Evolutionary conservation across 139 green algal species (phyloP).

Genomic region (Edaphochlamys debaryana): DNA sequence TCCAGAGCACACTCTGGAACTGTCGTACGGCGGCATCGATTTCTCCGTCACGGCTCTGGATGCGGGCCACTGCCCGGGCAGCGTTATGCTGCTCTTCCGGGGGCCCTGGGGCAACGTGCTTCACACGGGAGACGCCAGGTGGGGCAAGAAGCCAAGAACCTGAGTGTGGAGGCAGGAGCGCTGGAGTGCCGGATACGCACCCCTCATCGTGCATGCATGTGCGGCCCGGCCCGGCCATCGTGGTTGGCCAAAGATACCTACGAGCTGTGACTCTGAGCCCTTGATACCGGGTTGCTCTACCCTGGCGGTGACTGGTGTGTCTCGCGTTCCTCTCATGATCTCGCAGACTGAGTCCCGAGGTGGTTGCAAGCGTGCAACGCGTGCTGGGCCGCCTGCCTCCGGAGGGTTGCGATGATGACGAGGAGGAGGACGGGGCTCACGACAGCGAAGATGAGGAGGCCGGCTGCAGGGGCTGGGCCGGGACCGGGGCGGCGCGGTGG

Average conservation of each 20-base stretch:
- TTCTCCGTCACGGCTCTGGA: constrained; percentile 46
- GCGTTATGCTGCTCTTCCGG: constrained; percentile 56
- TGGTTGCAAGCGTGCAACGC: not conserved
- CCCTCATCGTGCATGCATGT: too few relatives aligned
- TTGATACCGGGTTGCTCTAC: too few relatives aligned
- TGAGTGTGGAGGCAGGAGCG: too few relatives aligned
- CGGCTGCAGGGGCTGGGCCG: not conserved
- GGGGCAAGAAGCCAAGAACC: not conserved
- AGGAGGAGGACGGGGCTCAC: too few relatives aligned
- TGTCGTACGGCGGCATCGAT: not conserved
- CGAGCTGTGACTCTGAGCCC: too few relatives aligned
- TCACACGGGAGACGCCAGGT: constrained; percentile 55
- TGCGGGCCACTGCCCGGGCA: constrained; percentile 48
- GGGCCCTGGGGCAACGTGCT: constrained; percentile 48
- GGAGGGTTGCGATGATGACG: too few relatives aligned
- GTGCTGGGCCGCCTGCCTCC: not conserved
- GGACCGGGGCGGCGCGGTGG: not conserved
- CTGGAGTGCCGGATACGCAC: too few relatives aligned
- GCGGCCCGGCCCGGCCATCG: too few relatives aligned
- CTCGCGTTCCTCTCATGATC: too few relatives aligned
- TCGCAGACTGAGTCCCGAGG: constrained; percentile 14
- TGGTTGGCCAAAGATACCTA: too few relatives aligned
- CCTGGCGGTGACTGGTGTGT: too few relatives aligned
- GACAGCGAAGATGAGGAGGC: not conserved
- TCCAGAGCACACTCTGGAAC: not conserved